These are phyloP conservation scores for Venturia oleaginea DNA, from an alignment of 2,329 filamentous ascomycete species.

Conservation along the genomic window DNA sequence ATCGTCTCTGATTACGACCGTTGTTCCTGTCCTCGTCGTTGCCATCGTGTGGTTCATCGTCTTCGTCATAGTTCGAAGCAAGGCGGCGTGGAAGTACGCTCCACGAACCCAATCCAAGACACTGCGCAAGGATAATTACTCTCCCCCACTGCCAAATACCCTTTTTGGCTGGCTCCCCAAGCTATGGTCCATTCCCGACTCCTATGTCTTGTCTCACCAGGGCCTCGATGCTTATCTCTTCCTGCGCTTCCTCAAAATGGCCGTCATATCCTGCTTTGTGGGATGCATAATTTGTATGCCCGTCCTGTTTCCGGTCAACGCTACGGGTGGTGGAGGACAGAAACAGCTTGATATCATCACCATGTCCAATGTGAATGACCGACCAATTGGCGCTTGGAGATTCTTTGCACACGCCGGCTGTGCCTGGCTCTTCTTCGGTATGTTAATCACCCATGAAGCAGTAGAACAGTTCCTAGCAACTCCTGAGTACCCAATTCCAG, in stretches of 20 bases:
- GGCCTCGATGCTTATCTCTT: slow-evolving; percentile 42
- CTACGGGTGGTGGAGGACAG: slow-evolving; percentile 29
- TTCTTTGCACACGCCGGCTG: slow-evolving; percentile 18
- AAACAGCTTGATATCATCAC: slow-evolving; percentile 30
- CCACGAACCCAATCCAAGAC: slow-evolving; percentile 22
- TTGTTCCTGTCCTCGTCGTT: slow-evolving; percentile 38
- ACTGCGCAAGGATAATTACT: slow-evolving; percentile 1
- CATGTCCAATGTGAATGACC: slow-evolving; percentile 29
- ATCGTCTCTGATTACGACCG: slow-evolving; percentile 39
- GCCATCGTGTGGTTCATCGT: slow-evolving; percentile 34
- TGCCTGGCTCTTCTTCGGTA: slow-evolving; percentile 36
- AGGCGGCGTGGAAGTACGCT: slow-evolving; percentile 30
- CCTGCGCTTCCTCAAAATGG: slow-evolving; percentile 38
- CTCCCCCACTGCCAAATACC: not conserved
- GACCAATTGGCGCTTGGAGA: slow-evolving; percentile 4
- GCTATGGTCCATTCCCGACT: slow-evolving; percentile 34
- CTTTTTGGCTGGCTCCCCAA: slow-evolving; percentile 44
- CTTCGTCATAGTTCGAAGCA: slow-evolving; percentile 39
- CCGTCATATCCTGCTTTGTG: slow-evolving; percentile 33
- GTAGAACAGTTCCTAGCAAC: slow-evolving; percentile 16
- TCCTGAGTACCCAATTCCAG: too few relatives aligned
- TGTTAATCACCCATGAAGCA: slow-evolving; percentile 17
- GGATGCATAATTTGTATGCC: slow-evolving; percentile 38
- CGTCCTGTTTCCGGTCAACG: slow-evolving; percentile 39
- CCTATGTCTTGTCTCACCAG: slow-evolving; percentile 38